Base-by-base conservation (phyloP, 345 rosid species). In the Eucalyptus pumila region DNA sequence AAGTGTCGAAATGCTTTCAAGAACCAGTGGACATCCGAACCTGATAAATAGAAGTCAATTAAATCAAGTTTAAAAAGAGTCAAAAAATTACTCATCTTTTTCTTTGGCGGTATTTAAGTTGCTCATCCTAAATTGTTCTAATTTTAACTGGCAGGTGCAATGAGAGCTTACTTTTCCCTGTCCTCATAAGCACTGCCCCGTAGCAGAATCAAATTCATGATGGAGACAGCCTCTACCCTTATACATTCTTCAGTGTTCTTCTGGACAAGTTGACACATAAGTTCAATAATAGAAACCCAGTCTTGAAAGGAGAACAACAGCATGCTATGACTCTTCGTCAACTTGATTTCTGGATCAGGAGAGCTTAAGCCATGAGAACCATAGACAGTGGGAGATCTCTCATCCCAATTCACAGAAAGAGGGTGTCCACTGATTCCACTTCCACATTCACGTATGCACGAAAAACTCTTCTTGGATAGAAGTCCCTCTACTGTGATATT, bases 141-240 rank as follows among this genome's bases (percentile, higher is more conserved):
- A 67, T 13, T 52, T 37, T 54, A 48, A 83, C 54, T 60, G 87
- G 86, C 85, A 44, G 26, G 81, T 62, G 52, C 76, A 65, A 10
- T 30, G 4, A 83, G 42, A 47, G 87, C 96, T 94, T 91, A 98
- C 99, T 88, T 93, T 94, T 94, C 97, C 92, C 97, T 94, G 87
- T 92, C 94, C 6, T 90, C 86, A 89, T 88, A 93, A 52, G 96
- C 96, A 93, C 93, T 90, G 88, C 92, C 93, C 89, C 95, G 92
- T 95, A 93, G 90, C 88, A 95, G 85, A 89, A 98, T 92, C 92
- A 93, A 88, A 93, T 94, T 98, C 99, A 98, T 95, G 91, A 94
- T 93, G 32, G 96, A 94, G 80, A 94, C 89, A 85, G 98, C 98
- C 93, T 95, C 98, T 86, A 94, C 88, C 90, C 95, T 95, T 69